Evolutionary conservation across 805 yeast species (phyloP).

Genomic region (Wickerhamomyces mucosus): DNA sequence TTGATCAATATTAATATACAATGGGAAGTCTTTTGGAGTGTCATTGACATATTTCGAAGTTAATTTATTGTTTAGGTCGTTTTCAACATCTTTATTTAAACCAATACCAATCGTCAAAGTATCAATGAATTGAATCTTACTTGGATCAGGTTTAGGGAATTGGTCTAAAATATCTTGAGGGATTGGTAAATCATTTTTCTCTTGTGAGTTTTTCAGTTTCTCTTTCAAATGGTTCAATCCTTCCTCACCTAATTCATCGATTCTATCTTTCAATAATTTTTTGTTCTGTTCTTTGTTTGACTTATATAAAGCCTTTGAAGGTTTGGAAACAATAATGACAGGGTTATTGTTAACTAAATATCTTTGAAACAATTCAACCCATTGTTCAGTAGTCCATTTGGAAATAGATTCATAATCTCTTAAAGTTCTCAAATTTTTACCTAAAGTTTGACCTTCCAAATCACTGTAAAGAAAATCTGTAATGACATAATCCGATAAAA

Average conservation of each 20-base stretch:
- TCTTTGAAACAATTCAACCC: constrained; percentile 48
- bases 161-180: constrained; percentile 55
- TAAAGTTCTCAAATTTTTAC: constrained; percentile 43
- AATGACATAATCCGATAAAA: constrained; percentile 58
- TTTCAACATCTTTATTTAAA: constrained; percentile 26
- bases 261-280: constrained; percentile 39
- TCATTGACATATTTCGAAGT: constrained; percentile 18
- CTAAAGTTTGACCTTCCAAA: constrained; percentile 46
- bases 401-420: constrained; percentile 43
- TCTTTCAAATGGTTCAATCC: constrained; percentile 48
- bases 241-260: constrained; percentile 40
- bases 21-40: constrained; percentile 43
- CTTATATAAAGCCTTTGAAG: constrained; percentile 54
- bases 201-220: constrained; percentile 52
- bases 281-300: constrained; percentile 41
- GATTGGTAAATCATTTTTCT: constrained; percentile 62
- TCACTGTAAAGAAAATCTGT: constrained; percentile 76
- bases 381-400: constrained; percentile 54
- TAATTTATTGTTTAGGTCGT: constrained; percentile 22
- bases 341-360: constrained; percentile 53
- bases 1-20: constrained; percentile 71
- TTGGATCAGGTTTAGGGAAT: constrained; percentile 69
- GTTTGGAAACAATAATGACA: constrained; percentile 61
- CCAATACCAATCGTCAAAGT: constrained; percentile 61
- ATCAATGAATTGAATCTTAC: constrained; percentile 59